Evolutionary conservation across 257 asterid genomes (phyloP).

Genomic region (Ballota nigra): DNA sequence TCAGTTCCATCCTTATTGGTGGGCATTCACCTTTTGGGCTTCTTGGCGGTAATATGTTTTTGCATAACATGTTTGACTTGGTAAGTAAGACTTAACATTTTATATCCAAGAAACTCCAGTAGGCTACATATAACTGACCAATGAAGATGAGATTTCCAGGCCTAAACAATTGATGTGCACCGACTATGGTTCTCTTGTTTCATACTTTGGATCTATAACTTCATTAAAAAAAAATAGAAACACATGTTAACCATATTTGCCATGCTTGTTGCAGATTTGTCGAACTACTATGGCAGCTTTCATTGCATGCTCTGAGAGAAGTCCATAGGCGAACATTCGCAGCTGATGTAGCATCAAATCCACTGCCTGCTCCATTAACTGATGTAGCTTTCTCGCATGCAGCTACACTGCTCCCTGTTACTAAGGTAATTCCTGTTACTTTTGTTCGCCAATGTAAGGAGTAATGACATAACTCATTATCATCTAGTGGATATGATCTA

Average conservation of each 20-base stretch:
- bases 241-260: conserved; percentile 2
- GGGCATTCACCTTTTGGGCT: conserved; percentile 1
- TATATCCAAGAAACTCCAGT: conserved; percentile 7
- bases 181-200: not conserved
- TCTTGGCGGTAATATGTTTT: not conserved
- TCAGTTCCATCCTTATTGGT: not conserved
- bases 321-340: conserved; percentile 90
- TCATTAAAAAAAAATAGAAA: not conserved
- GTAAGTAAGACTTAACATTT: conserved; percentile 7
- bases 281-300: conserved; percentile 97
- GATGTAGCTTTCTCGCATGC: conserved; percentile 99
- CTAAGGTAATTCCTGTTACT: conserved; percentile 58
- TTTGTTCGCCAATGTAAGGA: conserved; percentile 15
- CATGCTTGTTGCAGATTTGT: conserved; percentile 68
- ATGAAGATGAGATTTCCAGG: conserved; percentile 17
- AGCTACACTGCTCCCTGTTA: conserved; percentile 92
- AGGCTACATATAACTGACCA: conserved; percentile 10
- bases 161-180: not conserved
- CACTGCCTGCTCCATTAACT: conserved; percentile 92
- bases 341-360: conserved; percentile 86
- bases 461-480: conserved; percentile 1
- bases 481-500: conserved; percentile 3
- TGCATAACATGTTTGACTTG: not conserved
- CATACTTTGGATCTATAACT: conserved; percentile 1
- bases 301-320: conserved; percentile 96